These are phyloP conservation scores for Leishmania arabica DNA, from an alignment of 208 protist genomes.

Conservation along the genomic window DNA sequence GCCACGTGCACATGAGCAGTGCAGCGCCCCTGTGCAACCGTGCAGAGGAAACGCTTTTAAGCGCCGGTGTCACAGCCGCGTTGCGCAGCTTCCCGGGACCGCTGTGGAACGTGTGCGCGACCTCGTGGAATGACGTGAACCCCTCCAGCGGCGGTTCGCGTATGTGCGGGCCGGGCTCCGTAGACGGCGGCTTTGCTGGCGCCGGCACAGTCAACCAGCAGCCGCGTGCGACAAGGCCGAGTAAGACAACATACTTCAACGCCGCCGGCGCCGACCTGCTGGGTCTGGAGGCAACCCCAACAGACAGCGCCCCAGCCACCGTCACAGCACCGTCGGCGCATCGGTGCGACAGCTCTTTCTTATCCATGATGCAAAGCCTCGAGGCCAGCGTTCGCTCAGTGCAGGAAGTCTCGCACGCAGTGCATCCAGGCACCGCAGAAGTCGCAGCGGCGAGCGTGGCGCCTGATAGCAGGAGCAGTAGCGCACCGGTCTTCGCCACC, in stretches of 20 bases:
- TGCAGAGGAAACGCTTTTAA: neutral
- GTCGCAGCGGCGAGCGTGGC: neutral
- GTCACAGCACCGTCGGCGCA: neutral
- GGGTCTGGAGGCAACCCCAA: neutral
- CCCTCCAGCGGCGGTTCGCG: neutral
- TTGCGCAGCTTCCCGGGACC: neutral
- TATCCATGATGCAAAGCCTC: slow-evolving; percentile 12
- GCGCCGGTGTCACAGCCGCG: neutral
- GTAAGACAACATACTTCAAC: neutral
- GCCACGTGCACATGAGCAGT: neutral
- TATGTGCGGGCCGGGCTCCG: neutral
- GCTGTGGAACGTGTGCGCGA: neutral
- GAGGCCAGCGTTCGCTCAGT: slow-evolving; percentile 8
- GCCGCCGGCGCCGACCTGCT: neutral
- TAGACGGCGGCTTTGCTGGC: neutral
- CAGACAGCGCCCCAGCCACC: neutral
- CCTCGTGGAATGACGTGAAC: slow-evolving; percentile 1
- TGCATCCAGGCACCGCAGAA: neutral
- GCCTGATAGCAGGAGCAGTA: neutral
- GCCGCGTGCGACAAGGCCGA: neutral
- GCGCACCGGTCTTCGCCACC: neutral
- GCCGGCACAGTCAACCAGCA: neutral
- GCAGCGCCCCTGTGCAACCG: neutral
- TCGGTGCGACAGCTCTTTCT: neutral
- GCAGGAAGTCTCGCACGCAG: neutral